Conservation (phyloP, 176 grass and related monocot species). For the Chloris gayana region DNA sequence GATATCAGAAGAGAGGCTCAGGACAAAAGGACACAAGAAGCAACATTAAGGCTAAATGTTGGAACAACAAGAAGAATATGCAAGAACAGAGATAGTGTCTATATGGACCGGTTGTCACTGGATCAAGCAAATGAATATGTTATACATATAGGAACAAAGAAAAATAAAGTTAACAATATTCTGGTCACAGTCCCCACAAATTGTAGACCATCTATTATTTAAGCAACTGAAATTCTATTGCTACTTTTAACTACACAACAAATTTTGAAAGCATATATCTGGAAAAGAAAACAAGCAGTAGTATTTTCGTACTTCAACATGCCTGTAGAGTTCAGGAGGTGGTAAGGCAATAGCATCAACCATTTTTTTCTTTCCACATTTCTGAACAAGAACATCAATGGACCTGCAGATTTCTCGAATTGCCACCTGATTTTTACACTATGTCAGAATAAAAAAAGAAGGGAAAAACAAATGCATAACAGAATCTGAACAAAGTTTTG, state of each 20-base stretch:
- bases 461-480: constrained; percentile 7
- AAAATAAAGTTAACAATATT: constrained; percentile 22
- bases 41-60: neutral
- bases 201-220: constrained; percentile 1
- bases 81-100: constrained; percentile 4
- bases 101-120: constrained; percentile 9
- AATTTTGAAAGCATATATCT: constrained; percentile 21
- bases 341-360: constrained; percentile 82
- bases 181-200: constrained; percentile 18
- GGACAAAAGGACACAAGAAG: neutral
- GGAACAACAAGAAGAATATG: constrained; percentile 19
- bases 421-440: constrained; percentile 67
- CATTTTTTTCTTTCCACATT: constrained; percentile 95
- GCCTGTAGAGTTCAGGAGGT: constrained; percentile 88
- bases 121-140: constrained; percentile 13
- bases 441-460: constrained; percentile 39
- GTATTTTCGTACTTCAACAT: constrained; percentile 86
- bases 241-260: constrained; percentile 17
- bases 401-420: constrained; percentile 85
- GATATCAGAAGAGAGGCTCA: neutral
- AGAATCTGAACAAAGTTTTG: constrained; percentile 6
- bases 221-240: constrained; percentile 23
- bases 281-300: constrained; percentile 34
- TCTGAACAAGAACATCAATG: constrained; percentile 77
- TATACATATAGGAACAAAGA: neutral